These are phyloP conservation scores for Leptomonas seymouri DNA, from an alignment of 208 protist genomes.

Conservation along the genomic window DNA sequence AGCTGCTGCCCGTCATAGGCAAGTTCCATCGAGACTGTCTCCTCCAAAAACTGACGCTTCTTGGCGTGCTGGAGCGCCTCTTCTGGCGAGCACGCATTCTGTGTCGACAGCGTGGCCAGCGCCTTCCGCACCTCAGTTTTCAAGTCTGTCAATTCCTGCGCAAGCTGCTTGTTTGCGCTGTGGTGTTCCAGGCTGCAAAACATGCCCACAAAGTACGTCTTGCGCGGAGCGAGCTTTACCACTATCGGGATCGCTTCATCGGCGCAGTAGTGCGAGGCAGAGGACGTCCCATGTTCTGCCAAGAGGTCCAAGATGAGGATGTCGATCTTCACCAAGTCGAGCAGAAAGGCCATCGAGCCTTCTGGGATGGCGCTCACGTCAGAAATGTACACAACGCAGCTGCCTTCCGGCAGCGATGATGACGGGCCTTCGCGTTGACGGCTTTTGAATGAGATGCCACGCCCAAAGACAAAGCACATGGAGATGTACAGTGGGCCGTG, in stretches of 20 bases:
- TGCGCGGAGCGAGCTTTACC: slow-evolving; percentile 40
- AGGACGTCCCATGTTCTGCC: slow-evolving; percentile 44
- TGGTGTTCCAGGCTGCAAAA: slow-evolving; percentile 83
- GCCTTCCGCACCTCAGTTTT: slow-evolving; percentile 23
- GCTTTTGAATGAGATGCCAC: slow-evolving; percentile 65
- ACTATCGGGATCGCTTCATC: slow-evolving; percentile 73
- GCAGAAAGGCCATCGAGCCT: slow-evolving; percentile 62
- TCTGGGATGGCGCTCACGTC: slow-evolving; percentile 65
- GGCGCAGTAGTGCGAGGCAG: slow-evolving; percentile 74
- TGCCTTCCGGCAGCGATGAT: slow-evolving; percentile 18
- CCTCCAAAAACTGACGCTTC: slow-evolving; percentile 14
- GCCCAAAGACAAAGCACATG: slow-evolving; percentile 86
- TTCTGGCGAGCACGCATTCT: background rate
- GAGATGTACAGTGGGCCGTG: slow-evolving; percentile 79
- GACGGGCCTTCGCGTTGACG: slow-evolving; percentile 3
- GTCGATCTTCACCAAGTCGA: slow-evolving; percentile 82
- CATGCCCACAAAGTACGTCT: slow-evolving; percentile 80
- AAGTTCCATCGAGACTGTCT: slow-evolving; percentile 61
- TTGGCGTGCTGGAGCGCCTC: background rate
- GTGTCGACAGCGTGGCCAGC: background rate
- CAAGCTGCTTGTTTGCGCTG: slow-evolving; percentile 41
- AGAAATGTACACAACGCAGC: slow-evolving; percentile 86
- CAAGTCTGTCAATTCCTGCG: slow-evolving; percentile 41
- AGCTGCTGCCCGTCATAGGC: slow-evolving; percentile 73
- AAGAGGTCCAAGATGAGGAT: slow-evolving; percentile 81